Conservation (phyloP, 2,329 filamentous ascomycete genomes). For the Trichoderma sp. region DNA sequence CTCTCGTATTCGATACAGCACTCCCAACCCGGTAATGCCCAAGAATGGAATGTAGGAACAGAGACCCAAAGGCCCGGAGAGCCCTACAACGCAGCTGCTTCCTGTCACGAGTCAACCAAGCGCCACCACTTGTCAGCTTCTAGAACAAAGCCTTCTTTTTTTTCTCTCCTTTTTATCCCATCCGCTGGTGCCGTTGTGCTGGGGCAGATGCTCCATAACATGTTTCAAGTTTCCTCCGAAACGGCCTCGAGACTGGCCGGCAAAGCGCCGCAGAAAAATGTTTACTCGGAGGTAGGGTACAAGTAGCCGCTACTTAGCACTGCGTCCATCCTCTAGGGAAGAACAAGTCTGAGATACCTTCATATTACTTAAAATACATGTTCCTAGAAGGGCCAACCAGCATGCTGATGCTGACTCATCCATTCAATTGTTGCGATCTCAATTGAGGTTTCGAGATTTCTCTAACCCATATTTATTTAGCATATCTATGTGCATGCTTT, state of each 20-base stretch:
- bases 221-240: conserved; percentile 6
- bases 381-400: background rate
- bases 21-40: background rate
- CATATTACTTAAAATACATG: too few relatives aligned
- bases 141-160: background rate
- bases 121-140: background rate
- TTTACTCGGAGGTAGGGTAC: background rate
- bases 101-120: conserved; percentile 13
- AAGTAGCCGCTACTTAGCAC: background rate
- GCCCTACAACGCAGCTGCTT: background rate
- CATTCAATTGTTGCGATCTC: background rate
- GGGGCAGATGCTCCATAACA: background rate
- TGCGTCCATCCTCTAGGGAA: background rate
- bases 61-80: background rate
- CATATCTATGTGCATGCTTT: background rate
- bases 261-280: background rate
- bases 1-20: background rate
- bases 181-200: background rate
- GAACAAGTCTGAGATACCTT: background rate
- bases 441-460: too few relatives aligned
- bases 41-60: background rate
- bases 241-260: background rate
- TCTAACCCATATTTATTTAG: background rate
- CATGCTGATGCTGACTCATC: background rate
- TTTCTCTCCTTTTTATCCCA: background rate